These are phyloP conservation scores for Quambalaria eucalypti DNA, from an alignment of 1,284 basidiomycete genomes.

Conservation along the genomic window DNA sequence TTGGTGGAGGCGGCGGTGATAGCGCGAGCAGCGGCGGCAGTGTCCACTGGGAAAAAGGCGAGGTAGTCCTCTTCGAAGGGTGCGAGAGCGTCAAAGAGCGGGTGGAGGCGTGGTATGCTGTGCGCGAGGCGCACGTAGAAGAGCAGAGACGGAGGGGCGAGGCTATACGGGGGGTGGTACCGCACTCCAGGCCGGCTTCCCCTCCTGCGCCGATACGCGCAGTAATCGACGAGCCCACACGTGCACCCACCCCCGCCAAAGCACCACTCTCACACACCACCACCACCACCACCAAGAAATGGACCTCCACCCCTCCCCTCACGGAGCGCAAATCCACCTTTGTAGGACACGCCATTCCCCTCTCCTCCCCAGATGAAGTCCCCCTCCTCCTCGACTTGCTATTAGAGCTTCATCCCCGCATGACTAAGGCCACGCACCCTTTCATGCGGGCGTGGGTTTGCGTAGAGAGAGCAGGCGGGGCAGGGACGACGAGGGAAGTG, in stretches of 20 bases:
- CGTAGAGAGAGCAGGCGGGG: neutral
- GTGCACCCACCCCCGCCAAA: neutral
- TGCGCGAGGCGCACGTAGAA: constrained; percentile 1
- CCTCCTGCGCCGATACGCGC: neutral
- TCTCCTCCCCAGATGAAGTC: constrained; percentile 32
- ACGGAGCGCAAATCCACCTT: constrained; percentile 46
- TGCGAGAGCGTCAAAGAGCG: constrained; percentile 42
- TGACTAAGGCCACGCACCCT: constrained; percentile 42
- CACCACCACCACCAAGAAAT: neutral
- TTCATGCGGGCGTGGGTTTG: constrained; percentile 46
- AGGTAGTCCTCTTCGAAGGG: constrained; percentile 44
- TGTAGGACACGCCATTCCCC: constrained; percentile 38
- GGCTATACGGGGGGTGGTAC: constrained; percentile 7
- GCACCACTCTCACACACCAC: neutral
- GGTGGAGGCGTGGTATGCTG: constrained; percentile 28
- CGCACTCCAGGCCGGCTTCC: neutral
- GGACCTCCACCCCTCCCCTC: constrained; percentile 21
- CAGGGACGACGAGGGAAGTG: constrained; percentile 8
- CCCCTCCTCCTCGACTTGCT: constrained; percentile 25
- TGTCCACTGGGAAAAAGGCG: constrained; percentile 17
- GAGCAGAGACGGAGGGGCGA: neutral
- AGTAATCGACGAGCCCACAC: neutral
- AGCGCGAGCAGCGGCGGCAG: constrained; percentile 7
- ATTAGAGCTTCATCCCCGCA: constrained; percentile 22
- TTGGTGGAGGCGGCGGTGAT: constrained; percentile 9